Conservation (phyloP, 176 grass and related monocot species). For the Eragrostis curvula region DNA sequence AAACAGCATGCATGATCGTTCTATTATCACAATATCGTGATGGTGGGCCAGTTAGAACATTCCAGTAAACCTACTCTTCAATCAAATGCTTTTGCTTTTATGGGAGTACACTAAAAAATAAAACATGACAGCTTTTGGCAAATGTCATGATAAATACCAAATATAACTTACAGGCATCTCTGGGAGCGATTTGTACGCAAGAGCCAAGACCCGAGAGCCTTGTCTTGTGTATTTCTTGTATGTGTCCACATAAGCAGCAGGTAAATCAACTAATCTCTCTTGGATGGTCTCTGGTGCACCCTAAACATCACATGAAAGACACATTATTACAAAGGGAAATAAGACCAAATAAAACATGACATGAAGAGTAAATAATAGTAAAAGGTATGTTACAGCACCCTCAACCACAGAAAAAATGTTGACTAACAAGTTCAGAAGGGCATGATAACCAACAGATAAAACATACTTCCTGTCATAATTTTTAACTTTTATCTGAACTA, state of each 20-base stretch:
- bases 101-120: constrained; percentile 12
- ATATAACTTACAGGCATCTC: constrained; percentile 89
- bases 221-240: constrained; percentile 98
- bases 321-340: background rate
- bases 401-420: constrained; percentile 10
- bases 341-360: constrained; percentile 6
- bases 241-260: constrained; percentile 87
- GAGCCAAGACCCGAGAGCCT: constrained; percentile 94
- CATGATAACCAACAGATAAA: background rate
- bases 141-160: constrained; percentile 14
- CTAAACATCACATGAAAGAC: constrained; percentile 44
- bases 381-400: constrained; percentile 9
- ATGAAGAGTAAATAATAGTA: background rate
- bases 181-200: constrained; percentile 89
- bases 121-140: background rate
- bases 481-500: background rate
- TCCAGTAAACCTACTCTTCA: background rate
- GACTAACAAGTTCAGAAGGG: background rate
- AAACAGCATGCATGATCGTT: constrained; percentile 17
- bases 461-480: background rate
- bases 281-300: constrained; percentile 99
- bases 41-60: background rate
- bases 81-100: background rate
- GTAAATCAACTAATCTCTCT: constrained; percentile 87
- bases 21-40: constrained; percentile 12